phyloP scores from a whole-genome alignment of 148 eudicot species.

The Arctostaphylos glauca region DNA sequence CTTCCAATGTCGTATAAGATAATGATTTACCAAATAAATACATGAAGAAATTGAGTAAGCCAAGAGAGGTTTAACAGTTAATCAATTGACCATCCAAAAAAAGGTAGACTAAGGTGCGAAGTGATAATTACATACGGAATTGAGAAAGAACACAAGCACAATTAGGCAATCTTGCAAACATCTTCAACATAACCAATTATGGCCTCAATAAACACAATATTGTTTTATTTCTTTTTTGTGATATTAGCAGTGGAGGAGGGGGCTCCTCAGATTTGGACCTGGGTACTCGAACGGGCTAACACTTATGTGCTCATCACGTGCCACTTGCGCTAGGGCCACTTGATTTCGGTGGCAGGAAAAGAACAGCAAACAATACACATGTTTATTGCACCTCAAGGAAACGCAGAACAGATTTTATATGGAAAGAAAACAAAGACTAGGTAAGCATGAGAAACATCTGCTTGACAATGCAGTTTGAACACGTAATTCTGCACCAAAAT shows the following conservation, averaged over 20 bases:
- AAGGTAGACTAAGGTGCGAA: slow-evolving; percentile 3
- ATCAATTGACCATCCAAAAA: slow-evolving; percentile 2
- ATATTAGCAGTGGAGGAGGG: too few species aligned
- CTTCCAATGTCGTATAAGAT: neutral
- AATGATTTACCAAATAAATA: slow-evolving; percentile 10
- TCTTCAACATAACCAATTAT: neutral
- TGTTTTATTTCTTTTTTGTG: too few species aligned
- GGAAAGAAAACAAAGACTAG: neutral
- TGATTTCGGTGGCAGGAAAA: neutral
- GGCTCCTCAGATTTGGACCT: too few species aligned
- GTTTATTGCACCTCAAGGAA: neutral
- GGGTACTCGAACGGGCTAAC: too few species aligned
- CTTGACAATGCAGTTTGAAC: neutral
- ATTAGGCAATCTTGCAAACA: neutral
- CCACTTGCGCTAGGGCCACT: too few species aligned
- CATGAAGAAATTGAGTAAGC: neutral
- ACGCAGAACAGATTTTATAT: neutral
- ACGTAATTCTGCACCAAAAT: neutral
- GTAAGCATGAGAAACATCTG: neutral
- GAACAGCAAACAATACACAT: neutral
- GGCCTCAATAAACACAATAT: neutral
- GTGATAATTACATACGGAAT: slow-evolving; percentile 5
- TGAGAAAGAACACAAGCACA: neutral
- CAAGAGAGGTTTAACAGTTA: neutral
- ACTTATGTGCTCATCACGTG: too few species aligned